Percentiles rank a stretch among this genome's conserved stretches.
Conservation (phyloP, 2,329 filamentous ascomycete genomes). For the Colletotrichum sojae region DNA sequence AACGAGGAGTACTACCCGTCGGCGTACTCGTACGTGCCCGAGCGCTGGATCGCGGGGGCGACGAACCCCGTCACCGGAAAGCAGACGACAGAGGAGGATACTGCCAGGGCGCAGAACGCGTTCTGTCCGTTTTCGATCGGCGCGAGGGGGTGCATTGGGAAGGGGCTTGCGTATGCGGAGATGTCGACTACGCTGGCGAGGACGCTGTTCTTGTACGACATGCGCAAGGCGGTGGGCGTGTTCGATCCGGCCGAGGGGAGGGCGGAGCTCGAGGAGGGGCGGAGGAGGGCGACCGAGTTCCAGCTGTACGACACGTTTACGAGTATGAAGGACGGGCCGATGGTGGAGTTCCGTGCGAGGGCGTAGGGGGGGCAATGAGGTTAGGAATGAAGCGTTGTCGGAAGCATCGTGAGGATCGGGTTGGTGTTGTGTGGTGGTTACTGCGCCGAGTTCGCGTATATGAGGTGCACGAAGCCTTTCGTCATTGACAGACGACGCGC, state of each 20-base stretch:
- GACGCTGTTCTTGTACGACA: conserved; percentile 73
- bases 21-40: conserved; percentile 72
- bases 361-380: conserved; percentile 21
- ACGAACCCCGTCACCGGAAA: conserved; percentile 53
- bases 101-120: conserved; percentile 72
- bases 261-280: conserved; percentile 64
- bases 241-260: conserved; percentile 68
- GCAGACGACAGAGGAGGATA: conserved; percentile 63
- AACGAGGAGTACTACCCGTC: conserved; percentile 73
- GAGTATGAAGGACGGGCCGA: conserved; percentile 78
- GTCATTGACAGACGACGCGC: conserved; percentile 15
- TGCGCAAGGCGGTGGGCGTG: conserved; percentile 65
- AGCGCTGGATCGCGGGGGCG: conserved; percentile 74
- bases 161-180: conserved; percentile 77
- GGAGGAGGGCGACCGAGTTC: conserved; percentile 72
- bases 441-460: no score
- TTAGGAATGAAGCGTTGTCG: not conserved
- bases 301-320: conserved; percentile 82
- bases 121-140: conserved; percentile 84
- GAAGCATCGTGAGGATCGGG: not conserved
- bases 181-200: conserved; percentile 75
- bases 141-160: conserved; percentile 80
- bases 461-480: conserved; percentile 17
- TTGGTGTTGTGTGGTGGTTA: no score
- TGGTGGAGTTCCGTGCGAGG: conserved; percentile 72